Conservation (phyloP, 2,329 filamentous ascomycete species). For the Aspergillus ochraceus region DNA sequence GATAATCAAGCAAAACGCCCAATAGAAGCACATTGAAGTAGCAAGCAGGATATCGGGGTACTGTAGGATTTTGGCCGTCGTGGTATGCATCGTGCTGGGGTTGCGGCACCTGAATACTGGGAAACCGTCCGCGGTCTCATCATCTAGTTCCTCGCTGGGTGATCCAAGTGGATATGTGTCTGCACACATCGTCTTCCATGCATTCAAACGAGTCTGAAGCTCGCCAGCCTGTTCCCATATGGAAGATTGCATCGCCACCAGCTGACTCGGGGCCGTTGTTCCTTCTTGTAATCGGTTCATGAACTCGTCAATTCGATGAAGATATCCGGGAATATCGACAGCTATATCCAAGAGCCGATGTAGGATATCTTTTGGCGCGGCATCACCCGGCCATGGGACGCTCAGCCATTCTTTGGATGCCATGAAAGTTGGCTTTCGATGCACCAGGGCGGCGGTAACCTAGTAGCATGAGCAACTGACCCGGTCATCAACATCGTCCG, state of each 20-base stretch:
- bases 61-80: slow-evolving; percentile 17
- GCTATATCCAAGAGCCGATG: slow-evolving; percentile 26
- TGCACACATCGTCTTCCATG: slow-evolving; percentile 22
- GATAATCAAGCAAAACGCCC: slow-evolving; percentile 26
- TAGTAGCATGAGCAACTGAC: slow-evolving; percentile 3
- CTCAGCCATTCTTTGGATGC: slow-evolving; percentile 26
- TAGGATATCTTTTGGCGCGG: slow-evolving; percentile 23
- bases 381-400: slow-evolving; percentile 22
- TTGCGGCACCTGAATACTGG: slow-evolving; percentile 24
- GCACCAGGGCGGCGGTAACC: slow-evolving; percentile 26
- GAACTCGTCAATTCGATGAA: slow-evolving; percentile 22
- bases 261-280: slow-evolving; percentile 9
- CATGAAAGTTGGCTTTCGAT: slow-evolving; percentile 25
- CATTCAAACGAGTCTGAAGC: slow-evolving; percentile 19
- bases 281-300: slow-evolving; percentile 5
- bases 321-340: slow-evolving; percentile 26
- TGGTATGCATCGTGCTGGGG: slow-evolving; percentile 18
- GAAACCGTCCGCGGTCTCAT: slow-evolving; percentile 10
- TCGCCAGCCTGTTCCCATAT: slow-evolving; percentile 21
- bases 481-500: no score
- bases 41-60: slow-evolving; percentile 28
- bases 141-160: slow-evolving; percentile 16
- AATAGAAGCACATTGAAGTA: slow-evolving; percentile 25
- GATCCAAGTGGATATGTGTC: slow-evolving; percentile 16
- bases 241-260: slow-evolving; percentile 15